Conservation (phyloP, 495 filamentous ascomycete genomes). For the Aspergillus baeticus region DNA sequence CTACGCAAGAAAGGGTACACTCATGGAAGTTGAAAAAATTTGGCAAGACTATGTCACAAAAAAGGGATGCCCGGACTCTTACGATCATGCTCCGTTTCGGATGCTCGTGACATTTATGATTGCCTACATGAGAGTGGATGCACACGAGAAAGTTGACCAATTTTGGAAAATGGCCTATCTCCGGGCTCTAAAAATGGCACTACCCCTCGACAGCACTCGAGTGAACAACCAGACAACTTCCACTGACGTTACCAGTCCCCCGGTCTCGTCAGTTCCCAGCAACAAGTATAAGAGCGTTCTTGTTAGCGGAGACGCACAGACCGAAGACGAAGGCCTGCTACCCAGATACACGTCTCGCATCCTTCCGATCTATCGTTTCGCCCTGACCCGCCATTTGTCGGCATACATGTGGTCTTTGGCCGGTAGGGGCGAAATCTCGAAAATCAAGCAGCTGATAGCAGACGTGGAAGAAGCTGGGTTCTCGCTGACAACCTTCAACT, state of each 20-base stretch:
- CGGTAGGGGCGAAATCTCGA: conserved; percentile 40
- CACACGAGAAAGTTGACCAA: conserved; percentile 57
- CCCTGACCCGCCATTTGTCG: conserved; percentile 54
- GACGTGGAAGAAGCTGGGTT: conserved; percentile 62
- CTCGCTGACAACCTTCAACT: conserved; percentile 55
- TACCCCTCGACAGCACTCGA: conserved; percentile 20
- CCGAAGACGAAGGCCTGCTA: neutral
- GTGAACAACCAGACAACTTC: neutral
- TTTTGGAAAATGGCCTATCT: conserved; percentile 64
- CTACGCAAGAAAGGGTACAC: too few species aligned
- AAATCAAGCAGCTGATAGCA: conserved; percentile 48
- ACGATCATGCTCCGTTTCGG: conserved; percentile 45
- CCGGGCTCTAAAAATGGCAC: conserved; percentile 47
- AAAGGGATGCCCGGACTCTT: conserved; percentile 30
- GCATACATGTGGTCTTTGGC: conserved; percentile 60
- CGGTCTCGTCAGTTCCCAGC: neutral
- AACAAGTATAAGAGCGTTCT: neutral
- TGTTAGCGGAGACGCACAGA: too few species aligned
- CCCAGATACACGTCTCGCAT: conserved; percentile 27
- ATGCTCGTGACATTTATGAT: conserved; percentile 67
- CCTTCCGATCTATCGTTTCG: conserved; percentile 54
- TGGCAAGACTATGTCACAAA: conserved; percentile 50
- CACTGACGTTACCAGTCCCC: neutral
- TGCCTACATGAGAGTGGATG: conserved; percentile 50
- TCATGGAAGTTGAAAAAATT: conserved; percentile 52